phyloP scores from a whole-genome alignment of 139 green algal genomes.

The Chlamydomonas sp. region DNA sequence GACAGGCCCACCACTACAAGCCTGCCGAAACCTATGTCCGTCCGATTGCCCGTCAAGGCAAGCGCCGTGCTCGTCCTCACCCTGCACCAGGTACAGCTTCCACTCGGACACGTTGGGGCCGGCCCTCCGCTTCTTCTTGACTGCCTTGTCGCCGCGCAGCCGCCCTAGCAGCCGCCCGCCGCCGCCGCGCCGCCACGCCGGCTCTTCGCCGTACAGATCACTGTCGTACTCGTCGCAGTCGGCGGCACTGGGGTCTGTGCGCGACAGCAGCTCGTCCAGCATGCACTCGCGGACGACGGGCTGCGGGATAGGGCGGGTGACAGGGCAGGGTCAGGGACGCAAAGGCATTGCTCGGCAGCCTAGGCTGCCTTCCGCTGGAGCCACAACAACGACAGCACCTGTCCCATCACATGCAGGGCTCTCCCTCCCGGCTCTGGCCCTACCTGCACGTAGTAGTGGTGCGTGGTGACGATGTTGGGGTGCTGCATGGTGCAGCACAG shows the following conservation, averaged over 20 bases:
- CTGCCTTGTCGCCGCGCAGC: not conserved
- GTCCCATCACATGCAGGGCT: too few species aligned
- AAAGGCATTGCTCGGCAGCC: too few species aligned
- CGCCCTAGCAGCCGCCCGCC: not conserved
- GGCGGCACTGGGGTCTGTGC: not conserved
- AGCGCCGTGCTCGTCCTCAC: too few species aligned
- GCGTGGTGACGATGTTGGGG: conserved; percentile 8
- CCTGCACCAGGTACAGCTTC: conserved; percentile 20
- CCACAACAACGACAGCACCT: too few species aligned
- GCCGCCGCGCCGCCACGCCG: not conserved
- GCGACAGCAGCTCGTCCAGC: conserved; percentile 14
- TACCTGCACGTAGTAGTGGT: conserved; percentile 24
- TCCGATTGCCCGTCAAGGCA: too few species aligned
- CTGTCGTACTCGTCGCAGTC: not conserved
- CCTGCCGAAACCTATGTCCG: too few species aligned
- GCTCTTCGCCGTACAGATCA: not conserved
- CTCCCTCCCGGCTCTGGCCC: too few species aligned
- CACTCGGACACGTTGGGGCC: conserved; percentile 9
- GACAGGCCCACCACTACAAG: too few species aligned
- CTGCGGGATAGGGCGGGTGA: not conserved
- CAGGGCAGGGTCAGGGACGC: too few species aligned
- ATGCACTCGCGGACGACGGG: not conserved
- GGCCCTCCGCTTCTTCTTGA: conserved; percentile 2
- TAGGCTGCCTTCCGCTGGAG: too few species aligned
- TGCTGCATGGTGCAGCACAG: conserved; percentile 39